Evolutionary conservation across 73 alveolate genomes (phyloP).

Genomic region (Paramecium biaurelia): DNA sequence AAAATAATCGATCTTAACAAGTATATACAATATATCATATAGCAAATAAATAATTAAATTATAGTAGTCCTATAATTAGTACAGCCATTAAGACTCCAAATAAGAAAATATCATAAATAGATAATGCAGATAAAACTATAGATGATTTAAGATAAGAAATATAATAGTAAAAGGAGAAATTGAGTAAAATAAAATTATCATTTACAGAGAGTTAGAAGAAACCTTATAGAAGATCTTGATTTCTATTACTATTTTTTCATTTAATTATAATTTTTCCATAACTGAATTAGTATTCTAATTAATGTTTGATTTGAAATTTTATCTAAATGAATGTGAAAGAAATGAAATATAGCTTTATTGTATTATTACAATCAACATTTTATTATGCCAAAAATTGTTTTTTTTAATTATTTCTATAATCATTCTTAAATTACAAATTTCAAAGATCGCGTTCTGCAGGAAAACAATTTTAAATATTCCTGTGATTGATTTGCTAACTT

Average conservation of each 20-base stretch:
- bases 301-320: too few relatives aligned
- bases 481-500: too few relatives aligned
- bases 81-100: neutral
- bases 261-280: neutral
- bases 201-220: constrained; percentile 34
- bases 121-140: constrained; percentile 8
- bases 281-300: neutral
- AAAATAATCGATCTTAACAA: neutral
- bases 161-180: neutral
- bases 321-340: too few relatives aligned
- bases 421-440: too few relatives aligned
- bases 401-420: too few relatives aligned
- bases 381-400: too few relatives aligned
- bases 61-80: neutral
- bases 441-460: too few relatives aligned
- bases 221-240: neutral
- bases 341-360: too few relatives aligned
- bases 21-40: neutral
- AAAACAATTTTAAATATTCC: too few relatives aligned
- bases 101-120: neutral
- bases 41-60: neutral
- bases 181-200: neutral
- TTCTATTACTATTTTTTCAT: neutral
- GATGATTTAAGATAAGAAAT: constrained; percentile 36
- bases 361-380: too few relatives aligned